Evolutionary conservation across 2,329 filamentous ascomycete species (phyloP), one percentile per base, ranked within the genome.

Genomic region (Fusarium robinianum): DNA sequence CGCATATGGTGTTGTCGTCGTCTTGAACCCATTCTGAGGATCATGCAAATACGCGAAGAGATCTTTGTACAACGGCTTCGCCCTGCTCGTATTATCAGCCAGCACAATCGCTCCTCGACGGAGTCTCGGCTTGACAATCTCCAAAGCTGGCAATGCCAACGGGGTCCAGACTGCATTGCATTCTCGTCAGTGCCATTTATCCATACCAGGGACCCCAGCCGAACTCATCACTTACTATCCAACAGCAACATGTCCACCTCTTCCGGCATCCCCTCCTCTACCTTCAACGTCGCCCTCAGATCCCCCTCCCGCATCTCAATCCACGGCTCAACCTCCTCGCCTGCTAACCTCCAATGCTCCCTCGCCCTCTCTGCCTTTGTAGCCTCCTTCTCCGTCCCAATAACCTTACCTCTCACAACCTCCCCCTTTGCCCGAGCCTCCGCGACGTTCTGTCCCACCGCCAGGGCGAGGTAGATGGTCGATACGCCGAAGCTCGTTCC

Each of bases 401-500:
- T 75, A 0, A 85, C 79, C 11, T 22, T 58, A 5, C 41, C 63
- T 38, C 9, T 36, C 2, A 40, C 49, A 7, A 63, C 22, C 31
- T 66, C n/a, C 48, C 48, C 38, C 17, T 22, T 24, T n/a, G 17
- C 49, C 35, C 4, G 53, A 16, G 26, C 37, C 6, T 36, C 48
- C 2, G 53, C 55, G 0, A 67, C 68, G 40, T 78, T 82, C 40
- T 77, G 70, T 0, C 70, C 72, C 0, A 79, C 78, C 0, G 80
- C 82, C 3, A 84, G 66, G 0, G 80, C 79, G 7, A 85, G 73
- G 52, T 83, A 85, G 37, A 85, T 81, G 0, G 81, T 84, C 39
- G 77, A 81, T 3, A 85, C 76, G 8, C 81, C 81, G 42, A 80
- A 84, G 37, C 74, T 78, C 0, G 82, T 84, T 1, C 81, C 82